A percentile compares a stretch with the other conserved stretches of the same genome.
phyloP scores from a whole-genome alignment of 1,284 basidiomycete genomes.

The Porogramme epimiltina region DNA sequence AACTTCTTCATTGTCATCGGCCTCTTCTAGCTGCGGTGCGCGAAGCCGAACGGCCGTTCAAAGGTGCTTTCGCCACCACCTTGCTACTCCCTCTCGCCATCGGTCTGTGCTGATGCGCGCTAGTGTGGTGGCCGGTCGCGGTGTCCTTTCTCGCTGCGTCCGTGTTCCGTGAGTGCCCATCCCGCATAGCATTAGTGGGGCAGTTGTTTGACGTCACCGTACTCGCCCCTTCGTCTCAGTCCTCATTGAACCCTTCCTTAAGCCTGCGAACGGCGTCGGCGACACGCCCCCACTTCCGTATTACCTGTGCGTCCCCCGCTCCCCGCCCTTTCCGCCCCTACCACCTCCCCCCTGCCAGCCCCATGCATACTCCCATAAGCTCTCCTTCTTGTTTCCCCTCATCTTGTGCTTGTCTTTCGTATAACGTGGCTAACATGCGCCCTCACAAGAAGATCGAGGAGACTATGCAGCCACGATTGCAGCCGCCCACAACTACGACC shows the following conservation, averaged over 20 bases:
- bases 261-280: conserved; percentile 53
- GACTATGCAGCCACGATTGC: no score
- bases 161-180: conserved; percentile 43
- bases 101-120: neutral
- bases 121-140: conserved; percentile 60
- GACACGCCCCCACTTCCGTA: conserved; percentile 63
- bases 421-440: no score
- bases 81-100: no score
- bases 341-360: no score
- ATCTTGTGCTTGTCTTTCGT: no score
- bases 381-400: no score
- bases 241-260: conserved; percentile 56
- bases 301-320: conserved; percentile 45
- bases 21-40: conserved; percentile 58
- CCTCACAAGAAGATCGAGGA: no score
- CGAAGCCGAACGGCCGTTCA: conserved; percentile 60
- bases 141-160: conserved; percentile 57
- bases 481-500: no score
- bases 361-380: no score
- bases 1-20: conserved; percentile 58
- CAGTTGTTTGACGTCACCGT: neutral
- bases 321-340: neutral
- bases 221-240: conserved; percentile 40
- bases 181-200: no score
- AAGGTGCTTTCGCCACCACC: conserved; percentile 35